Evolutionary conservation across 2,329 filamentous ascomycete genomes (phyloP).

Genomic region (Neophaeococcomyces mojaviensis): DNA sequence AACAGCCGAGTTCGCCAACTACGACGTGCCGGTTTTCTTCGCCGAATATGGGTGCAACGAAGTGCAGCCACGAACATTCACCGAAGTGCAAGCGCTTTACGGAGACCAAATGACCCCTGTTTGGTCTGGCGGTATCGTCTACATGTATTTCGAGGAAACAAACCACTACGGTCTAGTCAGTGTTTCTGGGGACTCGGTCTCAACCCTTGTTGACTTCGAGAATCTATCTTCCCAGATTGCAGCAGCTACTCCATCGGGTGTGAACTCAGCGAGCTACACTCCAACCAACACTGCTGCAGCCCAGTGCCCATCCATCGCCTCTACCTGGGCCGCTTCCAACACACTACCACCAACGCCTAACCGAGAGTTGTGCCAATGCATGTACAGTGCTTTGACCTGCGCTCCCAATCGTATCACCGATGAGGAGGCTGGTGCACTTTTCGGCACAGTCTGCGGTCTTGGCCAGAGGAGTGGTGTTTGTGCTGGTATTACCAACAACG

Average conservation of each 20-base stretch:
- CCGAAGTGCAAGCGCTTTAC: conserved; percentile 78
- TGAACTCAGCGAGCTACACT: conserved; percentile 60
- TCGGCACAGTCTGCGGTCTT: conserved; percentile 44
- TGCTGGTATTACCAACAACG: conserved; percentile 32
- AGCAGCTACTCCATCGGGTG: conserved; percentile 56
- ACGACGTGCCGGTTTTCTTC: conserved; percentile 94
- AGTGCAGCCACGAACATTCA: conserved; percentile 64
- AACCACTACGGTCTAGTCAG: conserved; percentile 70
- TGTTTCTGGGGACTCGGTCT: conserved; percentile 57
- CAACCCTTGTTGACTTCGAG: conserved; percentile 66
- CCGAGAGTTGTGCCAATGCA: conserved; percentile 72
- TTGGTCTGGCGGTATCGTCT: conserved; percentile 94
- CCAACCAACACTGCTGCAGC: conserved; percentile 62
- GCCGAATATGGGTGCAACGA: conserved; percentile 96
- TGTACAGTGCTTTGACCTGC: conserved; percentile 68
- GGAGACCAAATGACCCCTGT: conserved; percentile 71
- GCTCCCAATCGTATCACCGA: conserved; percentile 51
- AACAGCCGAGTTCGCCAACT: conserved; percentile 78
- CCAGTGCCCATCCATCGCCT: conserved; percentile 60
- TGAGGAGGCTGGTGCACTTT: conserved; percentile 59
- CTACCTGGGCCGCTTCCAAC: conserved; percentile 62
- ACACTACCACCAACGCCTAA: conserved; percentile 78
- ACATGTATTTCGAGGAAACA: conserved; percentile 91
- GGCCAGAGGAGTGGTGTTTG: conserved; percentile 28
- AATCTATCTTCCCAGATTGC: conserved; percentile 63